Evolutionary conservation across 768 basidiomycete species (phyloP), one percentile per base, ranked within the genome.

Genomic region (Lactarius tabidus): DNA sequence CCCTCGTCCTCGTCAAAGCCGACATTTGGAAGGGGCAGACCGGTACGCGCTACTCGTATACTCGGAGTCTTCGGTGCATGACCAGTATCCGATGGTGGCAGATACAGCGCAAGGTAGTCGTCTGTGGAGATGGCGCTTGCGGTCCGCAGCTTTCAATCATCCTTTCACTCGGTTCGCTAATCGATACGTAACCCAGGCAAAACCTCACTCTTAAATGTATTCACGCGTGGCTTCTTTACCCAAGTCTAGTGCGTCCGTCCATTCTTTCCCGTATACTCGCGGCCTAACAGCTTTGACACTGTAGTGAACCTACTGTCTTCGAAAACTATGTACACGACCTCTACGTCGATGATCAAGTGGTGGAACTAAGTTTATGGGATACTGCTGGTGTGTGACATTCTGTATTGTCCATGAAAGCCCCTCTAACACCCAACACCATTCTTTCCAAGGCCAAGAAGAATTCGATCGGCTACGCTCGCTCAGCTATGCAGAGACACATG

Each of bases 291-390:
- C 9, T 29, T 36, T 60, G 20, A 61, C 64, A 15, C 26, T 15
- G 26, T 72, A 93, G 92, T 70, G 91, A 95, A 78, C 93, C 90
- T 7, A 95, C 93, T 29, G 95, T 98, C 5, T 98, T 98, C 70
- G 96, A 98, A 76, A 98, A 98, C 78, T 95, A 96, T 72, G 94
- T 96, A 14, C 91, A 95, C 74, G 91, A 95, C 69, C 79, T 95
- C 61, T 82, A 82, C 69, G 85, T 96, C 31, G 95, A 98, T 69
- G 93, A 93, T 38, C 89, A 93, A 70, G 75, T 84, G 35, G 89
- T 98, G 17, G 95, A 98, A 72, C 80, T 99, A 52, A 93, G 93
- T 74, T 74, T 98, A 68, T 98, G 96, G 96, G 96, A 98, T 74
- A 98, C 96, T 53, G 96, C 96, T 53, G 95, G 96, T 94, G 73